These are phyloP conservation scores for Phaeosphaeriaceae sp. DNA, from an alignment of 2,329 filamentous ascomycete species.

Conservation along the genomic window DNA sequence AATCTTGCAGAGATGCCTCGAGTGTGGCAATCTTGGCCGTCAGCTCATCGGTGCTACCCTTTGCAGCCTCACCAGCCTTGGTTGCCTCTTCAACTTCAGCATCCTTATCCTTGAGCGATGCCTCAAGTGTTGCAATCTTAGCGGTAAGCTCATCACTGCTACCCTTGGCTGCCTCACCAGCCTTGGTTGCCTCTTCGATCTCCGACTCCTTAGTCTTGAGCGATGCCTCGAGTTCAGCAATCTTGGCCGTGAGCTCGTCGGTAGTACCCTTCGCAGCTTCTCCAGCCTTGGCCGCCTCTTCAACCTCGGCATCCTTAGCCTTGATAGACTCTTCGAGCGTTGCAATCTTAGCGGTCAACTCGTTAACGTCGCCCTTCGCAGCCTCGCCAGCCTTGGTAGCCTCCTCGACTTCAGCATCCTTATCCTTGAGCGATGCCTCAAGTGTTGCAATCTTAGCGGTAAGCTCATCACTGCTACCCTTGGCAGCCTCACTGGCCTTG, in stretches of 20 bases:
- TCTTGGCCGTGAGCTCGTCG: conserved; percentile 18
- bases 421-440: conserved; percentile 20
- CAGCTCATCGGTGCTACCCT: conserved; percentile 17
- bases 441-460: conserved; percentile 21
- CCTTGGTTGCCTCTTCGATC: conserved; percentile 9
- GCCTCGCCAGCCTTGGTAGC: conserved; percentile 23
- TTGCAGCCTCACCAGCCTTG: conserved; percentile 21
- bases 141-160: not conserved
- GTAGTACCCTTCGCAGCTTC: conserved; percentile 24
- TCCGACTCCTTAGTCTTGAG: conserved; percentile 6
- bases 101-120: conserved; percentile 12
- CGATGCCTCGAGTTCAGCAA: conserved; percentile 22
- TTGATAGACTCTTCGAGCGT: conserved; percentile 25
- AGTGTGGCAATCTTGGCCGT: conserved; percentile 26
- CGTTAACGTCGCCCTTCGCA: conserved; percentile 20
- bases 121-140: conserved; percentile 10
- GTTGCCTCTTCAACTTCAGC: conserved; percentile 20
- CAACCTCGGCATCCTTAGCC: conserved; percentile 2
- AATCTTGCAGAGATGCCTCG: conserved; percentile 25
- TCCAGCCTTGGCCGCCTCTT: conserved; percentile 11
- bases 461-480: conserved; percentile 1
- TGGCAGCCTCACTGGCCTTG: conserved; percentile 18
- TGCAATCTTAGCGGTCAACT: conserved; percentile 21
- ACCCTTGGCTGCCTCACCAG: conserved; percentile 16
- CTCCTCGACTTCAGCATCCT: conserved; percentile 24